phyloP scores from a whole-genome alignment of 164 flowering plant species.

The Taxillus chinensis region DNA sequence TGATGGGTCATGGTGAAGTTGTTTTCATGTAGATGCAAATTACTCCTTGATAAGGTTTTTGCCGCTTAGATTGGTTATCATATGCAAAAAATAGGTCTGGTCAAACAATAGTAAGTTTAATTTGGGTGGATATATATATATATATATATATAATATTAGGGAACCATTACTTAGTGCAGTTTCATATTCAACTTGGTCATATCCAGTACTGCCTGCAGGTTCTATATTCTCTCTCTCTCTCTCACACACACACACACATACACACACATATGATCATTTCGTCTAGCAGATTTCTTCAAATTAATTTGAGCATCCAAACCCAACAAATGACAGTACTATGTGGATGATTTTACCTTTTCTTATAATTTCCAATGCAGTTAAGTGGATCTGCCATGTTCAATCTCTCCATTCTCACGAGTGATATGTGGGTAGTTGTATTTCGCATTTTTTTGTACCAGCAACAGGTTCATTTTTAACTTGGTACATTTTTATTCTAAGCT shows the following conservation, averaged over 20 bases:
- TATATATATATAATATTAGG: not conserved
- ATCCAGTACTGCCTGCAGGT: too few relatives aligned
- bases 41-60: not conserved
- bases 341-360: too few relatives aligned
- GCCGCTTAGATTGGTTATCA: not conserved
- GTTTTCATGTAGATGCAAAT: not conserved
- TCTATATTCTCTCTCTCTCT: too few relatives aligned
- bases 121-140: not conserved
- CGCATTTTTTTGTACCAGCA: constrained; percentile 61
- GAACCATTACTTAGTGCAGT: too few relatives aligned
- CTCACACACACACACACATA: too few relatives aligned
- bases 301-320: not conserved
- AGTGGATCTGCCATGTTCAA: constrained; percentile 67
- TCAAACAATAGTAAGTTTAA: too few relatives aligned
- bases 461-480: constrained; percentile 26
- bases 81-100: too few relatives aligned
- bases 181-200: too few relatives aligned
- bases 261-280: too few relatives aligned
- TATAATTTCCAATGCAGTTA: constrained; percentile 22
- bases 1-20: not conserved
- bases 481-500: not conserved
- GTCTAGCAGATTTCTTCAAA: too few relatives aligned
- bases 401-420: constrained; percentile 69
- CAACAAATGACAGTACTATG: not conserved
- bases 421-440: constrained; percentile 74